Base-by-base conservation (phyloP, 768 basidiomycete species). In the Phylloporus sp. region DNA sequence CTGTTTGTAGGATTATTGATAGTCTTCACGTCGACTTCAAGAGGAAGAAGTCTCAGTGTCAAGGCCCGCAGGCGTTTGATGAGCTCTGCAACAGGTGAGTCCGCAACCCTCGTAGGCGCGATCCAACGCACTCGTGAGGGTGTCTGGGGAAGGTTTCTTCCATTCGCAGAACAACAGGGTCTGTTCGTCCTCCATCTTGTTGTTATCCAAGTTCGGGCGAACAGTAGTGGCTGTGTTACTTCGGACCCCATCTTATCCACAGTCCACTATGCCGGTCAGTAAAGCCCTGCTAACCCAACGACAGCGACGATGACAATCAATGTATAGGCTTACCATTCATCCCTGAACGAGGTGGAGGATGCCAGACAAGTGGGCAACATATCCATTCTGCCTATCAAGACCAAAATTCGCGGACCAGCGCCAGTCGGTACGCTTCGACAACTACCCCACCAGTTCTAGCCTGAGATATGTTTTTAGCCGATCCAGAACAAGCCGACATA, bases 251-350 rank as follows among this genome's bases (percentile, higher is more conserved):
- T 62, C 55, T 71, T 18, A 26, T 47, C 56, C 64, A 55, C 62
- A 50, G 57, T 29, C 45, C 45, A 54, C 52, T 45, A 83, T 83
- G 81, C 81, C 82, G 35, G 81, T 82, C 63, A 71, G 81, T 75
- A 18, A 23, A 12, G 29, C 42, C 35, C 38, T 47, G 24, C 20
- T 38, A 24, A 11, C 44, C n/a, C 42, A 20, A 28, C 35, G 27
- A 54, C 32, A 1, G 44, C 22, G 31, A 47, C 20, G 34, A 57
- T 57, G 18, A 54, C 10, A 7, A 20, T 35, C 18, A 26, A 22
- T 22, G 3, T 57, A 6, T 52, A 98, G 97, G 95, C 95, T 20
- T 99, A 99, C 67, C 95, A 99, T 70, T 97, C 97, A 4, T 75
- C 90, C 5, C 82, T 94, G 69, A 97, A 97, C 72, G 91, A 93